Conservation (phyloP, 1,284 basidiomycete species). For the Pulchroboletus neoregius region DNA sequence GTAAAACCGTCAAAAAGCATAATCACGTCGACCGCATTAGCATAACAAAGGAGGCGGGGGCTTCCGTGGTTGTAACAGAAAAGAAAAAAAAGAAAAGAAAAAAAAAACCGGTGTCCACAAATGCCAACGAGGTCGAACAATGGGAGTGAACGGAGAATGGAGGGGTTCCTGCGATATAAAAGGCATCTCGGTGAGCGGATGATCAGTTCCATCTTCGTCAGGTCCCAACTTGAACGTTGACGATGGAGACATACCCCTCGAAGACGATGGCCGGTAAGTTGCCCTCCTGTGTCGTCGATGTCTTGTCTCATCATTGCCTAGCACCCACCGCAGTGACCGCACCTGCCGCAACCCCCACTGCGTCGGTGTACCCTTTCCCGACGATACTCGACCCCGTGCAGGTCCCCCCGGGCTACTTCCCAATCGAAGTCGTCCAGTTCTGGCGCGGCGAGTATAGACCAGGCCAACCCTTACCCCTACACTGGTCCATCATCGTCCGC, state of each 20-base stretch:
- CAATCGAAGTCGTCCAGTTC: conserved; percentile 29
- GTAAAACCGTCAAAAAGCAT: background rate
- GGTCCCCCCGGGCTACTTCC: conserved; percentile 19
- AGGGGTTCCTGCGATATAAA: conserved; percentile 1
- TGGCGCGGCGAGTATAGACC: conserved; percentile 16
- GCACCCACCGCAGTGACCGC: too few relatives aligned
- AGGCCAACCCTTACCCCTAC: conserved; percentile 25
- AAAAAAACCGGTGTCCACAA: background rate
- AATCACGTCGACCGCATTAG: background rate
- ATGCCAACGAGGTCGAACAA: conserved; percentile 1
- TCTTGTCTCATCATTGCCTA: too few relatives aligned
- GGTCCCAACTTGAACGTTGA: too few relatives aligned
- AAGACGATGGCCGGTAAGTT: too few relatives aligned
- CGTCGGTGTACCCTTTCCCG: conserved; percentile 1
- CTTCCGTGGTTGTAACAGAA: background rate
- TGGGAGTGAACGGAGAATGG: too few relatives aligned
- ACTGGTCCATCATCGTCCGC: conserved; percentile 29
- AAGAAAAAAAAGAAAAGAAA: background rate
- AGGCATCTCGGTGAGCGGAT: background rate
- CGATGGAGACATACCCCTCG: too few relatives aligned
- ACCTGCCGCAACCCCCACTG: too few relatives aligned
- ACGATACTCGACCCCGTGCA: conserved; percentile 18
- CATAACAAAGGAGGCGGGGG: background rate
- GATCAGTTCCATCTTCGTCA: too few relatives aligned
- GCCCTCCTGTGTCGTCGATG: too few relatives aligned